Base-by-base conservation (phyloP, 805 yeast species). In the Sugiyamaella americana region DNA sequence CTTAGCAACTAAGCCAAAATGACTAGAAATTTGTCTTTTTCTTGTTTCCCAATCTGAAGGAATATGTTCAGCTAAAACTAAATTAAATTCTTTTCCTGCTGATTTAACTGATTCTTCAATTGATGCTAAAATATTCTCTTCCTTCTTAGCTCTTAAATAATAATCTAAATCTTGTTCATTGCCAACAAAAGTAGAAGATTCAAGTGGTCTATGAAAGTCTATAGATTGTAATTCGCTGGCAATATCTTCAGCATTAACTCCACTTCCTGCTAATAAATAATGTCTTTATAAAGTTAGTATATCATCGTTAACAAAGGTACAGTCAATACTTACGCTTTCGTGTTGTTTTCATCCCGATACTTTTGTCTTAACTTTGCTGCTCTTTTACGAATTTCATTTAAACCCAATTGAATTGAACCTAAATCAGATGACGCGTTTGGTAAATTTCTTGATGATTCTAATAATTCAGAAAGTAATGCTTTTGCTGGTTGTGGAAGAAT, bases 191-290 rank as follows among this genome's bases (percentile, higher is more conserved):
- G 49, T 42, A 3, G 51, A 42, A 8, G 65, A 54, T 43, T 65
- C 71, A 30, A 60, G 41, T 48, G 51, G 50, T 47, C 60, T 52
- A 44, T 60, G 48, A 49, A 64, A 49, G 37, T 68, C 65, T 48
- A 74, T 61, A 34, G 74, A 55, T 42, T 73, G 71, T 50, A 73
- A 60, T 55, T 75, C 63, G 63, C 67, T 49, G 53, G 85, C 88
- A 35, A 89, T 79, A 48, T 87, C 93, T 56, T 87, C 95, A 43
- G 91, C 82, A 37, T 86, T 80, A 44, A 88, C 76, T 1, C 97
- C 97, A 58, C 91, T 83, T 1, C 89, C 85, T 4, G 96, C 96
- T 38, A 91, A 69, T 35, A 93, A 68, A 62, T 93, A 93, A 60
- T 93, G 98, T 11, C 53, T 53, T 16, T 11, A 35, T 8, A 21